Evolutionary conservation across 208 protist species (phyloP).

Genomic region (Acanthamoeba lenticulata): DNA sequence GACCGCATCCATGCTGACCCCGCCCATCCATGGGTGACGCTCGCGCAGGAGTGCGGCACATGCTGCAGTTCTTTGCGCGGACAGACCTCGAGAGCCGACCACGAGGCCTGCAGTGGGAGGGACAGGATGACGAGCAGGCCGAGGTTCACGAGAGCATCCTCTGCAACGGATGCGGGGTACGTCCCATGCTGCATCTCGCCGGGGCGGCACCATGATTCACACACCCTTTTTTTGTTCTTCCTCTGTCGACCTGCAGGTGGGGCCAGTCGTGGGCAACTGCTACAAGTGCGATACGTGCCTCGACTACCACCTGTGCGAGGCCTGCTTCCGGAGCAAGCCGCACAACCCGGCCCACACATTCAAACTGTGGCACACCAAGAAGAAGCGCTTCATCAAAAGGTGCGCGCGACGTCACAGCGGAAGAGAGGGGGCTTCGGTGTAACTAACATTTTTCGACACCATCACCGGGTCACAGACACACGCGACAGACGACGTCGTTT

Average conservation of each 20-base stretch:
- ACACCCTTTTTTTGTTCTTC: background rate
- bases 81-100: background rate
- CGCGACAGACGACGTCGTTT: background rate
- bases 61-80: slow-evolving; percentile 24
- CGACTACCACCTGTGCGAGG: slow-evolving; percentile 24
- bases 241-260: background rate
- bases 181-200: background rate
- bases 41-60: slow-evolving; percentile 7
- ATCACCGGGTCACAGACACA: background rate
- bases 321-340: background rate
- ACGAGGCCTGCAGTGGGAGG: background rate
- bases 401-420: background rate
- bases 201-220: background rate
- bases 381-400: background rate
- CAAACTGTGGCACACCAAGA: slow-evolving; percentile 30
- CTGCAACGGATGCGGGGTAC: slow-evolving; percentile 11
- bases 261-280: background rate
- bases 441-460: background rate
- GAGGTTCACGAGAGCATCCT: slow-evolving; percentile 18
- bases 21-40: background rate
- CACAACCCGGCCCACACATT: background rate
- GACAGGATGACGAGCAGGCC: background rate
- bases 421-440: too few species aligned
- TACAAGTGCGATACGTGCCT: slow-evolving; percentile 5
- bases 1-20: background rate